These are phyloP conservation scores for Podospora comata DNA, from an alignment of 495 filamentous ascomycete species.

Conservation along the genomic window DNA sequence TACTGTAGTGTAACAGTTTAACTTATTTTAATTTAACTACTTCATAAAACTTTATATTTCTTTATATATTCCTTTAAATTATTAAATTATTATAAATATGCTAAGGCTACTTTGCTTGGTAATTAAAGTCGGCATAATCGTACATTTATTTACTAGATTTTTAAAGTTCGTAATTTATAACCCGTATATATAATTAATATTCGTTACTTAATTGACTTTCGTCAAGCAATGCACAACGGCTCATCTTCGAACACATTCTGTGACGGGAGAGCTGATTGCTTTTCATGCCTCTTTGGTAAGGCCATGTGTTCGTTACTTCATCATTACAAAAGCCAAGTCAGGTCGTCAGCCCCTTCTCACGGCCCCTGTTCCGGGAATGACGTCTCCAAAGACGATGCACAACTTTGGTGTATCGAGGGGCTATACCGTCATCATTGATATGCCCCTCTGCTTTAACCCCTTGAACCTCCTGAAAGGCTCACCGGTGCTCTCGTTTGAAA, in stretches of 20 bases:
- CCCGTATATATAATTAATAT: too few species aligned
- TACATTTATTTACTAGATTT: too few species aligned
- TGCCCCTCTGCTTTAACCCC: conserved; percentile 61
- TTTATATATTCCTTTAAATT: too few species aligned
- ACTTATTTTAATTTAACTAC: too few species aligned
- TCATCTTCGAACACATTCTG: conserved; percentile 61
- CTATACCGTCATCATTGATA: conserved; percentile 64
- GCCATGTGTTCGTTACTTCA: conserved; percentile 64
- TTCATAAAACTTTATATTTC: too few species aligned
- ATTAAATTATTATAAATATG: too few species aligned
- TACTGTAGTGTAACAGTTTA: too few species aligned
- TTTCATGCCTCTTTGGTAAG: conserved; percentile 58
- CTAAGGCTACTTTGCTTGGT: too few species aligned
- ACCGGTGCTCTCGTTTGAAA: conserved; percentile 56
- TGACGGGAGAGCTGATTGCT: conserved; percentile 58
- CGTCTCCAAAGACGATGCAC: conserved; percentile 67
- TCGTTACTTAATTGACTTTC: too few species aligned
- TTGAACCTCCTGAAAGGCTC: conserved; percentile 51
- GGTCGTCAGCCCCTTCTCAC: conserved; percentile 11
- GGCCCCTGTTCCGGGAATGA: conserved; percentile 49
- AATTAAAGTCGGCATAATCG: too few species aligned
- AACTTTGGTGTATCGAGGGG: conserved; percentile 61
- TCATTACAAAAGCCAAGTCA: conserved; percentile 41
- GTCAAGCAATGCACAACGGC: conserved; percentile 67
- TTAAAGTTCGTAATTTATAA: too few species aligned